phyloP scores from a whole-genome alignment of 2,329 filamentous ascomycete species.

The Paecilomyces dactylethromorphus region DNA sequence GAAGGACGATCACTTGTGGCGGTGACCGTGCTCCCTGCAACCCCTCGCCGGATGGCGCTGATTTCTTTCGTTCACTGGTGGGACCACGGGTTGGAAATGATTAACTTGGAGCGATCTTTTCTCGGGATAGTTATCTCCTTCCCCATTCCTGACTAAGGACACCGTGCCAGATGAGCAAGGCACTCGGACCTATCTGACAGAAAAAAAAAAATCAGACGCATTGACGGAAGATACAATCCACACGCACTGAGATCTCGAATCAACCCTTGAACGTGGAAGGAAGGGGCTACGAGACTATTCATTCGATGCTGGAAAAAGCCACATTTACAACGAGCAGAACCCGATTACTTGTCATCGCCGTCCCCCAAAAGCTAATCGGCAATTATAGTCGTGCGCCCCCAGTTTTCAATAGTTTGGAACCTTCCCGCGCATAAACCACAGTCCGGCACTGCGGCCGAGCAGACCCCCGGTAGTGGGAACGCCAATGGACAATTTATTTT shows the following conservation, averaged over 20 bases:
- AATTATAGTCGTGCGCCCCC: not conserved
- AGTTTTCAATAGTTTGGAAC: not conserved
- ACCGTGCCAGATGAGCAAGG: not conserved
- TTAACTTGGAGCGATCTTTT: not conserved
- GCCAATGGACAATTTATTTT: not conserved
- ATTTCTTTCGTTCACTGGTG: not conserved
- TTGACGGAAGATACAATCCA: not conserved
- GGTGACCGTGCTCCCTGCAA: not conserved
- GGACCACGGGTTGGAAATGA: not conserved
- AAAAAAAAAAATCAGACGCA: not conserved
- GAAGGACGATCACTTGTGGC: not conserved
- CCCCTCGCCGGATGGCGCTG: not conserved
- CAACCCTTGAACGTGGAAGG: too few relatives aligned
- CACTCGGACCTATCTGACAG: not conserved
- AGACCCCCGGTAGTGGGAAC: not conserved
- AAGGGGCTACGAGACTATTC: not conserved
- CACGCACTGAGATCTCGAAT: not conserved
- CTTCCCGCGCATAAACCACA: not conserved
- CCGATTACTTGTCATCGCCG: too few relatives aligned
- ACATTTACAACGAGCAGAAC: too few relatives aligned
- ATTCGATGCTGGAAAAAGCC: not conserved
- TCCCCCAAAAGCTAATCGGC: not conserved
- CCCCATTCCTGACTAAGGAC: not conserved
- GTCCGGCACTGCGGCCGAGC: not conserved
- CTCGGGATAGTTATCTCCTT: not conserved